A percentile compares a stretch with the other conserved stretches of the same genome.
These are phyloP conservation scores for Serendipita sp. DNA, from an alignment of 768 basidiomycete species.

Conservation along the genomic window DNA sequence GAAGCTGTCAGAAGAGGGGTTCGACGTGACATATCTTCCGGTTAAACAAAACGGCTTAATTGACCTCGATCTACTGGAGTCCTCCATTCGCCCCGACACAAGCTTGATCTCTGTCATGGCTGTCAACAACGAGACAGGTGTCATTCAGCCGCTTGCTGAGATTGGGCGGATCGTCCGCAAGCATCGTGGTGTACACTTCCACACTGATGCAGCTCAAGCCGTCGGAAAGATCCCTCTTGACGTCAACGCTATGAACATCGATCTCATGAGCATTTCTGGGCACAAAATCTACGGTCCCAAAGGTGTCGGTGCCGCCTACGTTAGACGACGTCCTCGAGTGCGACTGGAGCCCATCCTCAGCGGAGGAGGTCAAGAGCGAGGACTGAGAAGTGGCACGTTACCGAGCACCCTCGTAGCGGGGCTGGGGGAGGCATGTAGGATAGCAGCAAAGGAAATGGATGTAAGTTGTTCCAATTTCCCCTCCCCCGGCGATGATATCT, in stretches of 20 bases:
- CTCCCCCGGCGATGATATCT: conserved; percentile 18
- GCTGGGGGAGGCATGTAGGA: conserved; percentile 82
- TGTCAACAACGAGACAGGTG: conserved; percentile 98
- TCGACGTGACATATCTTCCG: conserved; percentile 95
- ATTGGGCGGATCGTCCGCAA: conserved; percentile 77
- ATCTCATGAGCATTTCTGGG: conserved; percentile 88
- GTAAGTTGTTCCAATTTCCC: conserved; percentile 35
- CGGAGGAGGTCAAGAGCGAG: conserved; percentile 95
- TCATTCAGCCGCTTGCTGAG: conserved; percentile 92
- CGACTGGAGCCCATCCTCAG: conserved; percentile 86
- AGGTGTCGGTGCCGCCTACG: conserved; percentile 87
- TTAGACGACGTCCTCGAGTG: conserved; percentile 80
- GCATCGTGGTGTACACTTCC: conserved; percentile 83
- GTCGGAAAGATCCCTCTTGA: conserved; percentile 80
- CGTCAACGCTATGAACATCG: conserved; percentile 89
- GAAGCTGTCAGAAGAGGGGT: conserved; percentile 88
- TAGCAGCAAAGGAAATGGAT: conserved; percentile 82
- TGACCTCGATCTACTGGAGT: conserved; percentile 60
- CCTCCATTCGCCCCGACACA: conserved; percentile 80
- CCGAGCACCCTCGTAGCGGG: conserved; percentile 80
- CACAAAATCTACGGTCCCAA: conserved; percentile 99
- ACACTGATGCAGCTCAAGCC: conserved; percentile 96
- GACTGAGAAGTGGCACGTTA: conserved; percentile 86
- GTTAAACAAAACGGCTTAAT: conserved; percentile 76
- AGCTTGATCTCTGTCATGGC: conserved; percentile 95